A percentile compares a stretch with the other conserved stretches of the same genome.
These are phyloP conservation scores for Zygosaccharomyces pseudobailii DNA, from an alignment of 1,139 yeast genomes.

Conservation along the genomic window DNA sequence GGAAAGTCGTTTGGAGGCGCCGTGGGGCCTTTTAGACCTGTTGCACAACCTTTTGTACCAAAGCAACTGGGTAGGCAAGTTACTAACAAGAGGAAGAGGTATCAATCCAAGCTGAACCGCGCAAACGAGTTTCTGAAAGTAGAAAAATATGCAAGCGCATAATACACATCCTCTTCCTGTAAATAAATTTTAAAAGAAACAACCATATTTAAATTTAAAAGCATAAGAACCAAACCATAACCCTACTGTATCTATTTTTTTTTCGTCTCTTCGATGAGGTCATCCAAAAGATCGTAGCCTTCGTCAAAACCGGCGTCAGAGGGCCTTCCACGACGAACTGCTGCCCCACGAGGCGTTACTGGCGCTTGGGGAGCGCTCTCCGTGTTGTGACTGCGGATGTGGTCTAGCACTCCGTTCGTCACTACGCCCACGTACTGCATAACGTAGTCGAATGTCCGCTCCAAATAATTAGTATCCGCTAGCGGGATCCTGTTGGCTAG, in stretches of 20 bases:
- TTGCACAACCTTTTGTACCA: slow-evolving; percentile 68
- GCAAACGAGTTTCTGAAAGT: slow-evolving; percentile 16
- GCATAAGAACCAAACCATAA: neutral
- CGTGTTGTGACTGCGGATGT: neutral
- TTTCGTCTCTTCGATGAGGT: slow-evolving; percentile 9
- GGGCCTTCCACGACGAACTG: neutral
- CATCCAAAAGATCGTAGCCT: slow-evolving; percentile 13
- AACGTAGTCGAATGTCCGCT: slow-evolving; percentile 6
- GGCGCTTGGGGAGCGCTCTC: neutral
- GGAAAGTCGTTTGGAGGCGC: slow-evolving; percentile 73
- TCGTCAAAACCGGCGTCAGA: slow-evolving; percentile 1
- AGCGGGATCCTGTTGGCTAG: slow-evolving; percentile 8
- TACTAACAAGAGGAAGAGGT: slow-evolving; percentile 37
- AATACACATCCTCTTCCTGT: neutral
- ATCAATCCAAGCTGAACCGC: slow-evolving; percentile 12
- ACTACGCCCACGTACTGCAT: slow-evolving; percentile 5
- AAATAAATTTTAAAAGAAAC: slow-evolving; percentile 1
- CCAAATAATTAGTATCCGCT: slow-evolving; percentile 9
- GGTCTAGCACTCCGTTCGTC: slow-evolving; percentile 2
- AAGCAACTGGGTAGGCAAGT: slow-evolving; percentile 43
- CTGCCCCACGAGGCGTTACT: neutral
- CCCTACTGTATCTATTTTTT: neutral
- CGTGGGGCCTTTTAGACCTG: slow-evolving; percentile 61
- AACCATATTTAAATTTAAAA: slow-evolving; percentile 3
- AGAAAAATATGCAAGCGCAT: slow-evolving; percentile 8